A percentile compares a stretch with the other conserved stretches of the same genome.
Evolutionary conservation across 495 filamentous ascomycete genomes (phyloP).

Genomic region (Paragyromitra xinjiangensis): DNA sequence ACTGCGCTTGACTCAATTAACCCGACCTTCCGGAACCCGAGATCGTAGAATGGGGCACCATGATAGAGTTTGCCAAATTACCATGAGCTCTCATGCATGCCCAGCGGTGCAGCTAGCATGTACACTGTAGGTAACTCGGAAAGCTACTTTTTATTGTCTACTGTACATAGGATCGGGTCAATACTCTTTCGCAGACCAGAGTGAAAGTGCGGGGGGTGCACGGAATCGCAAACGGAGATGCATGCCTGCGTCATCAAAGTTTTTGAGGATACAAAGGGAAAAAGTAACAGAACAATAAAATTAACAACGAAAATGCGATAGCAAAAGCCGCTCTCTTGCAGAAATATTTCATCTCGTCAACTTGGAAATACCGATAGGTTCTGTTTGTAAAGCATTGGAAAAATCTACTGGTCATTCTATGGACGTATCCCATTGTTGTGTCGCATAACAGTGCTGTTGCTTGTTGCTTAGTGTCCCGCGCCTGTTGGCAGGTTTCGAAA

Average conservation of each 20-base stretch:
- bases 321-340: conserved; percentile 18
- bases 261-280: conserved; percentile 4
- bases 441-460: conserved; percentile 7
- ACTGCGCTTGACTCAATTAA: conserved; percentile 20
- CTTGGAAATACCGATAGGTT: conserved; percentile 27
- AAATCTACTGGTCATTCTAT: conserved; percentile 14
- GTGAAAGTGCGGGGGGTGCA: conserved; percentile 50
- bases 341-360: background rate
- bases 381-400: conserved; percentile 7
- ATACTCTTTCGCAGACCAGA: conserved; percentile 43
- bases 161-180: conserved; percentile 38
- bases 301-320: conserved; percentile 15
- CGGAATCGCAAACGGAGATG: conserved; percentile 37
- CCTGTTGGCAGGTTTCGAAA: conserved; percentile 44
- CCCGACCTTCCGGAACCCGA: conserved; percentile 24
- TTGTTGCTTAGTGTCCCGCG: conserved; percentile 37
- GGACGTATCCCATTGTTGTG: conserved; percentile 31
- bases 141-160: conserved; percentile 27
- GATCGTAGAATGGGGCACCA: conserved; percentile 32
- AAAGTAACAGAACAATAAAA: conserved; percentile 18
- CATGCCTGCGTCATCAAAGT: conserved; percentile 46
- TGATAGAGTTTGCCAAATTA: conserved; percentile 37
- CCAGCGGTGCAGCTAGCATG: conserved; percentile 1
- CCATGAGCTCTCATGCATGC: conserved; percentile 28
- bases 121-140: conserved; percentile 24